Conservation (phyloP, 176 grass and related monocot species). For the Cymbopogon citratus region DNA sequence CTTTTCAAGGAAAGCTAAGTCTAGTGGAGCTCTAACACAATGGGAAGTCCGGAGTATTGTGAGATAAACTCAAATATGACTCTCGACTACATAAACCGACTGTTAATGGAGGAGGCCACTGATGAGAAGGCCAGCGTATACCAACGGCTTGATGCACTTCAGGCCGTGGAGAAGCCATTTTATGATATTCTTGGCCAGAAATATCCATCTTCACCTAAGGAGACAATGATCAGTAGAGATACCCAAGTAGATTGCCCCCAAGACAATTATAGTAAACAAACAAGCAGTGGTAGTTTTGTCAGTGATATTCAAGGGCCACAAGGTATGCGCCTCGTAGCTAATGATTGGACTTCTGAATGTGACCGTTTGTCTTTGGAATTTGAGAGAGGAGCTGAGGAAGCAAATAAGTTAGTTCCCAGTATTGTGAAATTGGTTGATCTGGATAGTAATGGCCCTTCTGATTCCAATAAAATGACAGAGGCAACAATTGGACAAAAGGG, state of each 20-base stretch:
- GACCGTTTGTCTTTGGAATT: not conserved
- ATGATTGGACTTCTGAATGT: not conserved
- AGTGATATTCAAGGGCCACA: not conserved
- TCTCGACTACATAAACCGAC: slow-evolving; percentile 42
- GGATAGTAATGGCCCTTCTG: not conserved
- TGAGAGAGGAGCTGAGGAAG: slow-evolving; percentile 37
- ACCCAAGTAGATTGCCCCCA: not conserved
- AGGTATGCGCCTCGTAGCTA: not conserved
- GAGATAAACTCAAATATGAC: slow-evolving; percentile 34
- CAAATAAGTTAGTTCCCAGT: slow-evolving; percentile 40
- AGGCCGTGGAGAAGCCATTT: slow-evolving; percentile 19
- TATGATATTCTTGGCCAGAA: slow-evolving; percentile 17
- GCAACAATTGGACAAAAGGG: slow-evolving; percentile 11
- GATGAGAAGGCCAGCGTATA: slow-evolving; percentile 37
- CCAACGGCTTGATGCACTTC: slow-evolving; percentile 16
- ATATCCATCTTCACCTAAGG: slow-evolving; percentile 16
- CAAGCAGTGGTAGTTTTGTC: not conserved
- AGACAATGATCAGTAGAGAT: not conserved
- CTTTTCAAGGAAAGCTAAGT: not conserved
- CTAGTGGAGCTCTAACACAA: not conserved
- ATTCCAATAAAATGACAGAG: not conserved
- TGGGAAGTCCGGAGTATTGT: slow-evolving; percentile 12
- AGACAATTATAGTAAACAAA: not conserved
- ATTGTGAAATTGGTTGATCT: slow-evolving; percentile 31
- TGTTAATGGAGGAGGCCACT: slow-evolving; percentile 52